Evolutionary conservation across 2,329 filamentous ascomycete species (phyloP).

Genomic region (Fusarium sp.): DNA sequence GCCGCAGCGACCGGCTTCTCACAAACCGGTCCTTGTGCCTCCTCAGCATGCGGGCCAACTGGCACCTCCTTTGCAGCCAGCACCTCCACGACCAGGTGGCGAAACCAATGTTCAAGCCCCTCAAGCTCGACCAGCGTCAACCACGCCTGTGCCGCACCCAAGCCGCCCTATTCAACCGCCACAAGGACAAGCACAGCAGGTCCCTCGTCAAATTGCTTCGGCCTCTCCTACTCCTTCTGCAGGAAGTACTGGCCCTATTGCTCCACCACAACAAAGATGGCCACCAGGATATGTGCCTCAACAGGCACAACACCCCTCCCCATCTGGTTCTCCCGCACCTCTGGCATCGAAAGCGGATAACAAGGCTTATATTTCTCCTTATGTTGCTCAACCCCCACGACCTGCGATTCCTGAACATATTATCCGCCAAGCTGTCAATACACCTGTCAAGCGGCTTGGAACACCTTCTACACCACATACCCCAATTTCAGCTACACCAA

Average conservation of each 20-base stretch:
- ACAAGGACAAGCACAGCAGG: constrained; percentile 41
- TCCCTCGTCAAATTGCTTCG: constrained; percentile 48
- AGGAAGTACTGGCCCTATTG: constrained; percentile 32
- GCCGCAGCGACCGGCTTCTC: constrained; percentile 38
- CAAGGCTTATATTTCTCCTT: constrained; percentile 45
- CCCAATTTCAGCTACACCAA: constrained; percentile 47
- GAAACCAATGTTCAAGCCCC: constrained; percentile 39
- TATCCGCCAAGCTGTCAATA: constrained; percentile 53
- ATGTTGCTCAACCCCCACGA: constrained; percentile 48
- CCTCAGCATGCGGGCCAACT: constrained; percentile 53
- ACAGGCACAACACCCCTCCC: constrained; percentile 46
- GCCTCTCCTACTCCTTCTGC: constrained; percentile 46
- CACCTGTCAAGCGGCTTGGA: constrained; percentile 49
- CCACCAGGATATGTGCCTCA: constrained; percentile 47
- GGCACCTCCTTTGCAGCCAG: constrained; percentile 51
- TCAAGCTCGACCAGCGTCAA: constrained; percentile 47
- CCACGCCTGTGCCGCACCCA: constrained; percentile 51
- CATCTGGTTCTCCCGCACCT: constrained; percentile 41
- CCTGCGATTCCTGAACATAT: constrained; percentile 57
- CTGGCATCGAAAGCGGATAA: constrained; percentile 42
- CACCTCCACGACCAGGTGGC: constrained; percentile 43
- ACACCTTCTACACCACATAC: constrained; percentile 52
- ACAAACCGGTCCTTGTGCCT: constrained; percentile 49
- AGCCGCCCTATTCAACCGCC: constrained; percentile 49
- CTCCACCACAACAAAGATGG: constrained; percentile 51